Base-by-base conservation (phyloP, 805 yeast genomes). In the Sugiyamaella chiloensis region DNA sequence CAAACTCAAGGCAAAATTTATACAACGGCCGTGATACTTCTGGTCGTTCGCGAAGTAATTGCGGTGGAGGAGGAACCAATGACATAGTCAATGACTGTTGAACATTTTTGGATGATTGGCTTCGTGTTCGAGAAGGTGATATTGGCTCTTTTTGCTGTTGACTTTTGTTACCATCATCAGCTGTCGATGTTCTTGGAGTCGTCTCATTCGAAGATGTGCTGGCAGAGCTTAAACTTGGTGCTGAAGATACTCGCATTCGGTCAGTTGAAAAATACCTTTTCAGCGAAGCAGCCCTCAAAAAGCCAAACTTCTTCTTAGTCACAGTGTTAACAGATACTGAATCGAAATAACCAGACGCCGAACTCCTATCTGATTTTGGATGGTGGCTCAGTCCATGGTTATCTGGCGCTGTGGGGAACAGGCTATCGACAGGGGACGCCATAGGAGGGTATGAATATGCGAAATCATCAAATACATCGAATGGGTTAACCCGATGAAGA, bases 381-480 rank as follows among this genome's bases (percentile, higher is more conserved):
- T n/a, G n/a, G n/a, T n/a, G n/a, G n/a, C n/a, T n/a, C n/a, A n/a
- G n/a, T 8, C 16, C 14, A 17, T 23, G 20, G 16, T 9, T 5
- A 11, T 16, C 24, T 43, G 23, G 42, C 8, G 19, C 37, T 9
- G 27, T 14, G 5, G 23, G 26, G 26, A 50, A 42, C 35, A 50
- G 24, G 12, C 29, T 49, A 24, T 47, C 53, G 17, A 17, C 42
- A 9, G 56, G 50, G 20, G 56, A 47, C 2, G 55, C 46, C 44
- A 54, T 52, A 3, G 58, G 52, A 2, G 58, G 58, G 40, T 54
- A 53, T 1, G 60, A 53, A 52, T 67, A 67, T 11, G 68, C 69
- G n/a, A 58, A 57, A 27, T 62, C 66, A 47, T 67, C 71, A 51
- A 65, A 66, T 8, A 66, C 65, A 44, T 67, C 71, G 52, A 57